Evolutionary conservation across 306 rosid genomes (phyloP).

Genomic region (Vigna nakashimae): DNA sequence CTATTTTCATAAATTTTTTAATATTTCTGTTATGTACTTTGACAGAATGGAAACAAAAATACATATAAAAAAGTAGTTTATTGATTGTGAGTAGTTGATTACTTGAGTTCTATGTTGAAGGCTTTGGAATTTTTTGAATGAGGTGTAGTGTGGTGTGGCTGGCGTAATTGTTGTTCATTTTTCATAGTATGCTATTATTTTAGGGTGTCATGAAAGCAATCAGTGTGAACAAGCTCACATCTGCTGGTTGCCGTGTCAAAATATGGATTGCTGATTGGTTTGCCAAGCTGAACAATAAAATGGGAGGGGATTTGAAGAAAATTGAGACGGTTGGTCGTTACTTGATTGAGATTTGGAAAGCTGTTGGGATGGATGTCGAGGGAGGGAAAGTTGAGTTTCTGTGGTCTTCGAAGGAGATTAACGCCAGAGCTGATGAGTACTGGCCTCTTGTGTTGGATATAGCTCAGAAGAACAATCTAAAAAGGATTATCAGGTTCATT

Average conservation of each 20-base stretch:
- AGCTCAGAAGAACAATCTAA: slow-evolving; percentile 76
- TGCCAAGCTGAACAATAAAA: slow-evolving; percentile 84
- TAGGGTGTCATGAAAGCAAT: slow-evolving; percentile 84
- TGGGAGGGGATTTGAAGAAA: slow-evolving; percentile 90
- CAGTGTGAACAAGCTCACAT: slow-evolving; percentile 80
- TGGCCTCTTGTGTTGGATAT: slow-evolving; percentile 93
- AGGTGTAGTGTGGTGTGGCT: neutral
- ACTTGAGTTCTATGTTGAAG: neutral
- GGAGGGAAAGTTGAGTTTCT: slow-evolving; percentile 91
- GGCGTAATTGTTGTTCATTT: neutral
- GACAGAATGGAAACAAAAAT: no score
- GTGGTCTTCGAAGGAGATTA: slow-evolving; percentile 87
- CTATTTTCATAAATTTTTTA: neutral
- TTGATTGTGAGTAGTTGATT: neutral
- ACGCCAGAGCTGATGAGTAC: slow-evolving; percentile 70
- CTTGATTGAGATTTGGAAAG: slow-evolving; percentile 86
- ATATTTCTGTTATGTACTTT: neutral
- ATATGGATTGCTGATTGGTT: slow-evolving; percentile 97
- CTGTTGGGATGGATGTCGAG: slow-evolving; percentile 81
- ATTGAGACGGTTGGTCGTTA: slow-evolving; percentile 72
- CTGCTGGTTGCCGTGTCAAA: slow-evolving; percentile 80
- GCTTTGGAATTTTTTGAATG: slow-evolving; percentile 4
- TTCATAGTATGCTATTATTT: slow-evolving; percentile 29
- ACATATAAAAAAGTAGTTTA: no score
- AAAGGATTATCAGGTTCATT: slow-evolving; percentile 70